These are phyloP conservation scores for Mortierella sp. DNA, from an alignment of 371 early-diverging fungal species.

Conservation along the genomic window DNA sequence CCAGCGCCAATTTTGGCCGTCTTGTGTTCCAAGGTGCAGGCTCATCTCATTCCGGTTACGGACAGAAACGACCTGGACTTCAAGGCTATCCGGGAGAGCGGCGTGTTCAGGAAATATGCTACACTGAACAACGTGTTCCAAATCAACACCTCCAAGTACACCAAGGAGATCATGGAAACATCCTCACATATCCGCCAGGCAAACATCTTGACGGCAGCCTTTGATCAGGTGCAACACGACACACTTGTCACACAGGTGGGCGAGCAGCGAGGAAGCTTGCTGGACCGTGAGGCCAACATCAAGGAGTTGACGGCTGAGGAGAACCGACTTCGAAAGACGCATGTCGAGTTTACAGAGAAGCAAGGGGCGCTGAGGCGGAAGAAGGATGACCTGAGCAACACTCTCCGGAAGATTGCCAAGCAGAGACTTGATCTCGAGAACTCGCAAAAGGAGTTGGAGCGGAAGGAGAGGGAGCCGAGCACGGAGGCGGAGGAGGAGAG, in stretches of 20 bases:
- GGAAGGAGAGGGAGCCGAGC: constrained; percentile 32
- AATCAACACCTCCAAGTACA: constrained; percentile 33
- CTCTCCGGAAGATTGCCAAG: constrained; percentile 16
- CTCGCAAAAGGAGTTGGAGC: constrained; percentile 16
- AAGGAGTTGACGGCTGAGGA: constrained; percentile 40
- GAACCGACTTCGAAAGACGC: constrained; percentile 16
- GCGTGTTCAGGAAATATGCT: constrained; percentile 37
- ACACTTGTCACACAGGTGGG: constrained; percentile 35
- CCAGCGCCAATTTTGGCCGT: constrained; percentile 76
- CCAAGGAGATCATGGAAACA: constrained; percentile 40
- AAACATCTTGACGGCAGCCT: constrained; percentile 37
- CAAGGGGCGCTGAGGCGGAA: constrained; percentile 9
- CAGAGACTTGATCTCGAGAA: constrained; percentile 26
- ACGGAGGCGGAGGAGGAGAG: constrained; percentile 47
- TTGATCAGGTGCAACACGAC: constrained; percentile 34
- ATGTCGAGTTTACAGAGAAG: constrained; percentile 16
- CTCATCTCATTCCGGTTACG: constrained; percentile 71
- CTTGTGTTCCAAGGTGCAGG: constrained; percentile 68
- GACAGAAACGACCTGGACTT: constrained; percentile 46
- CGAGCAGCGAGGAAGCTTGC: constrained; percentile 12
- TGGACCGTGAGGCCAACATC: constrained; percentile 25
- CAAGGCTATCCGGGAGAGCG: constrained; percentile 29
- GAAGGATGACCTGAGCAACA: constrained; percentile 14
- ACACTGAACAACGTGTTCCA: constrained; percentile 24
- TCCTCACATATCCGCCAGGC: constrained; percentile 32